These are phyloP conservation scores for Phylloporus arenicola DNA, from an alignment of 768 basidiomycete species.

Conservation along the genomic window DNA sequence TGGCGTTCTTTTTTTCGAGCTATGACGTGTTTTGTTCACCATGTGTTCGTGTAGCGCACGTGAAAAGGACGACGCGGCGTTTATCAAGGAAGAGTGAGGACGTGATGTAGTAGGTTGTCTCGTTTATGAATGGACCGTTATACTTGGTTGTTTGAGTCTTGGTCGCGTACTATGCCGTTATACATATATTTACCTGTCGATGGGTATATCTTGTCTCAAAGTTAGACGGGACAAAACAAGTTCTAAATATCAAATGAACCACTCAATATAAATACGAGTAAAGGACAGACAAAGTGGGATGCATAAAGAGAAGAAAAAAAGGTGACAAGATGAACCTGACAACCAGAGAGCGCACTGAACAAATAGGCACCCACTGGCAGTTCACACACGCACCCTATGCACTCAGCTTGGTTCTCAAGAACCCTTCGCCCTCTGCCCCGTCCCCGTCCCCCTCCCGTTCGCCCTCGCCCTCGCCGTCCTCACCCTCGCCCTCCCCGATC, in stretches of 20 bases:
- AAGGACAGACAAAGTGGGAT: not conserved
- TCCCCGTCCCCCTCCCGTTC: conserved; percentile 23
- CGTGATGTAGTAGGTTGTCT: not conserved
- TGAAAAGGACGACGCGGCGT: not conserved
- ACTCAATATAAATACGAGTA: not conserved
- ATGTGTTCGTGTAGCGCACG: not conserved
- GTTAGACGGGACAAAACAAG: not conserved
- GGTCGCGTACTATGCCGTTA: not conserved
- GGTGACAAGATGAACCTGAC: too few species aligned
- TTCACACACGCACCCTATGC: conserved; percentile 3
- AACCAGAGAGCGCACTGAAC: not conserved
- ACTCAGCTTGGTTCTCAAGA: conserved; percentile 22
- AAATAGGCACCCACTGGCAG: not conserved
- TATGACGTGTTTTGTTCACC: too few species aligned
- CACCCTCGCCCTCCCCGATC: conserved; percentile 24
- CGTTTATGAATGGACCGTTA: not conserved
- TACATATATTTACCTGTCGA: not conserved
- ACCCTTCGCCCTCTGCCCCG: conserved; percentile 30
- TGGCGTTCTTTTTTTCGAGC: not conserved
- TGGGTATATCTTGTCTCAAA: not conserved
- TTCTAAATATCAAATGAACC: not conserved
- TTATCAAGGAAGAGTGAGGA: not conserved
- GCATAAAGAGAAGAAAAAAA: not conserved
- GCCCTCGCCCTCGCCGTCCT: conserved; percentile 20
- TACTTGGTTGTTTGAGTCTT: not conserved